Conservation (phyloP, 306 rosid species). For the Quercus engelmannii region DNA sequence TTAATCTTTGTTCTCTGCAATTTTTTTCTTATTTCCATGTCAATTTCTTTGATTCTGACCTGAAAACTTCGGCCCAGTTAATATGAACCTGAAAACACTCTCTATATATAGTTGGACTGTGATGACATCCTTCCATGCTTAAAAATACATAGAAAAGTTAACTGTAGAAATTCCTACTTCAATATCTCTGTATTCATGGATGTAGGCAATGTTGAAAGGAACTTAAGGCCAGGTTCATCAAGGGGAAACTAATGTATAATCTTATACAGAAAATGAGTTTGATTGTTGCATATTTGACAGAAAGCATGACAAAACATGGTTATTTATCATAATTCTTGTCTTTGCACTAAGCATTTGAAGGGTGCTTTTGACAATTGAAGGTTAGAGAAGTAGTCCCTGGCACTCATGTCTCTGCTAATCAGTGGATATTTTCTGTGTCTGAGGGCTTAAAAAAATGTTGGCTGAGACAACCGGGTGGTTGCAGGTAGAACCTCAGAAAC, state of each 20-base stretch:
- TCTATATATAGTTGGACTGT: background rate
- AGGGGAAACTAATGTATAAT: background rate
- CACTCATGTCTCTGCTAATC: background rate
- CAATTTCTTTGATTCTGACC: background rate
- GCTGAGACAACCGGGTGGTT: slow-evolving; percentile 12
- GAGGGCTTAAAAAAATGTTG: background rate
- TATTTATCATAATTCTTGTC: background rate
- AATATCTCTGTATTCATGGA: background rate
- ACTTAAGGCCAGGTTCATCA: background rate
- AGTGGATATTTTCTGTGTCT: background rate
- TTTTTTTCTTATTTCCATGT: background rate
- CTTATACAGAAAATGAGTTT: background rate
- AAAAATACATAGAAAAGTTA: background rate
- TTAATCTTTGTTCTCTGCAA: background rate
- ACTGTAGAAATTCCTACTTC: background rate
- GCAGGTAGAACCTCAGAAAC: slow-evolving; percentile 52
- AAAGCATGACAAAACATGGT: background rate
- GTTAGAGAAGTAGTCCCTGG: background rate
- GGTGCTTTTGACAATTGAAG: background rate
- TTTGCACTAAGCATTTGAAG: background rate
- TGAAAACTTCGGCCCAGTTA: background rate
- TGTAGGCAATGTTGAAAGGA: background rate
- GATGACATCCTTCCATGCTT: background rate
- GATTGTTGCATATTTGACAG: background rate
- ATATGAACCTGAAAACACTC: background rate